A percentile compares a stretch with the other conserved stretches of the same genome.
Evolutionary conservation across 2,329 filamentous ascomycete genomes (phyloP).

Genomic region (Paecilomyces dactylethromorphus): DNA sequence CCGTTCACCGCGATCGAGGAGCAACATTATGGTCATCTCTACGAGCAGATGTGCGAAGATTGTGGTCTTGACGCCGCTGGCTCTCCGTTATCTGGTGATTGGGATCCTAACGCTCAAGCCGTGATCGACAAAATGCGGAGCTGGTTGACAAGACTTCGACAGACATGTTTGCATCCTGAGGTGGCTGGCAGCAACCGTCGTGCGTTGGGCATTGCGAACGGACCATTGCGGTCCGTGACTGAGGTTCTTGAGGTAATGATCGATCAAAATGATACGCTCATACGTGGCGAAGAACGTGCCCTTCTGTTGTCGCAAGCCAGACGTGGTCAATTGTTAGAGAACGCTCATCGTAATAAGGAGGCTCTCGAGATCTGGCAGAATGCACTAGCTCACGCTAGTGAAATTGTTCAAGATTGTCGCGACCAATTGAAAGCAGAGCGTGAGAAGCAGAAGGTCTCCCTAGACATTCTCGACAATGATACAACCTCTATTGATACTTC

Average conservation of each 20-base stretch:
- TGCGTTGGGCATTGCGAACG: constrained; percentile 55
- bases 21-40: constrained; percentile 74
- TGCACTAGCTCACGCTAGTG: constrained; percentile 44
- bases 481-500: constrained; percentile 4
- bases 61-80: constrained; percentile 62
- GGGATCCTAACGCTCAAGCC: constrained; percentile 54
- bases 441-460: constrained; percentile 17
- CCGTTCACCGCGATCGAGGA: constrained; percentile 88
- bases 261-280: constrained; percentile 65
- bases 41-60: constrained; percentile 65
- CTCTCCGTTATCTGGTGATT: constrained; percentile 53
- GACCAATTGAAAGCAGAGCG: constrained; percentile 51
- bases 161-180: constrained; percentile 81
- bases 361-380: constrained; percentile 65
- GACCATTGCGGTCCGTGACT: constrained; percentile 69
- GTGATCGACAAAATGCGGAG: constrained; percentile 66
- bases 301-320: constrained; percentile 59
- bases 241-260: constrained; percentile 91
- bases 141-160: constrained; percentile 71
- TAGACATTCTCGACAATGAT: constrained; percentile 13
- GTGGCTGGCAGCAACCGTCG: constrained; percentile 62
- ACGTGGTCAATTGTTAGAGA: constrained; percentile 72
- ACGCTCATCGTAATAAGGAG: constrained; percentile 59
- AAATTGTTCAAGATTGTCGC: constrained; percentile 56
- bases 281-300: constrained; percentile 63